phyloP scores from a whole-genome alignment of 2,329 filamentous ascomycete genomes.

The Exophiala bonariae region DNA sequence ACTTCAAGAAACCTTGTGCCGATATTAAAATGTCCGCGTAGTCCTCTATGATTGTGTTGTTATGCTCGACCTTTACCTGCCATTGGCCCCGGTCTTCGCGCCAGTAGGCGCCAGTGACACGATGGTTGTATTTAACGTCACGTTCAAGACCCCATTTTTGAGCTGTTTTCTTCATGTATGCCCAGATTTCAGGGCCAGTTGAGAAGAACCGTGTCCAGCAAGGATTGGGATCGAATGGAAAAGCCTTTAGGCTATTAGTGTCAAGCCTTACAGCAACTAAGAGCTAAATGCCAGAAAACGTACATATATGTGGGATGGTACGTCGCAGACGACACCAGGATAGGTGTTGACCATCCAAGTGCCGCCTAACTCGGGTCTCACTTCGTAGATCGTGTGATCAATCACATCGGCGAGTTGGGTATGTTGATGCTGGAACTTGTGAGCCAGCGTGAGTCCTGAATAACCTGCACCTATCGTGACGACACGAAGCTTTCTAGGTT shows the following conservation, averaged over 20 bases:
- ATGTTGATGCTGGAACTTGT: slow-evolving; percentile 40
- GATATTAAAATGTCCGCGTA: slow-evolving; percentile 38
- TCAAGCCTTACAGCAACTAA: slow-evolving; percentile 39
- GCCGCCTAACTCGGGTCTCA: slow-evolving; percentile 38
- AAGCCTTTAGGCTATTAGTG: slow-evolving; percentile 29
- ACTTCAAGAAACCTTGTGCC: slow-evolving; percentile 29
- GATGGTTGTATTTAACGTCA: slow-evolving; percentile 37
- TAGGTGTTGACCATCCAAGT: slow-evolving; percentile 44
- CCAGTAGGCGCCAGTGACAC: slow-evolving; percentile 40
- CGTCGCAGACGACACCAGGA: slow-evolving; percentile 55
- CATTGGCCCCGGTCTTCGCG: slow-evolving; percentile 36
- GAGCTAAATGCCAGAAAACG: slow-evolving; percentile 43
- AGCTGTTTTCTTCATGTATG: slow-evolving; percentile 40
- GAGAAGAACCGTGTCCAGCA: slow-evolving; percentile 44
- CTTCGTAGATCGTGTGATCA: slow-evolving; percentile 44
- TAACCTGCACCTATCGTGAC: slow-evolving; percentile 30
- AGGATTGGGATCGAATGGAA: slow-evolving; percentile 41
- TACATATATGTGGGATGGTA: slow-evolving; percentile 56
- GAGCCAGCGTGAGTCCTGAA: slow-evolving; percentile 39
- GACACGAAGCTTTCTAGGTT: slow-evolving; percentile 10
- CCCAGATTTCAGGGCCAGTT: slow-evolving; percentile 40
- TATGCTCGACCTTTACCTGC: slow-evolving; percentile 33
- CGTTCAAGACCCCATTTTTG: slow-evolving; percentile 40
- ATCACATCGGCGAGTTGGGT: slow-evolving; percentile 30
- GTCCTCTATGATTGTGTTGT: slow-evolving; percentile 25